Percentiles rank a stretch among this genome's conserved stretches.
These are phyloP conservation scores for Papilionanthe hybrid DNA, from an alignment of 116 monocot species.

Conservation along the genomic window DNA sequence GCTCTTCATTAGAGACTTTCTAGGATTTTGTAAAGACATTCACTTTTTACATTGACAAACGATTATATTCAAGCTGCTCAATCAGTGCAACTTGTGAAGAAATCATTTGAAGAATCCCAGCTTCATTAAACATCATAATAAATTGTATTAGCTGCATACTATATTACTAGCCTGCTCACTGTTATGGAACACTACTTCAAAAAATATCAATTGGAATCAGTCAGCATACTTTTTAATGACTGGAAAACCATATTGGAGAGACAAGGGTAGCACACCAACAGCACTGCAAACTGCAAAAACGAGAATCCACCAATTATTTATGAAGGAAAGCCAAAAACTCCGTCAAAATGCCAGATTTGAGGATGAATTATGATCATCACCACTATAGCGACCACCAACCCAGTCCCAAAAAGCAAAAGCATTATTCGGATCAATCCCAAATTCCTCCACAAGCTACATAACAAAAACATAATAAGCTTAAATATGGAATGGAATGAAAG, in stretches of 20 bases:
- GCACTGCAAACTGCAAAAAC: conserved; percentile 92
- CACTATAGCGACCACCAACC: conserved; percentile 99
- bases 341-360: neutral
- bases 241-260: conserved; percentile 94
- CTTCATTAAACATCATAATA: neutral
- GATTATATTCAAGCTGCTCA: neutral
- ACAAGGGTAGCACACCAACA: conserved; percentile 95
- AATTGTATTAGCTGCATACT: neutral
- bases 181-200: neutral
- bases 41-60: neutral
- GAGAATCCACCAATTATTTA: conserved; percentile 13
- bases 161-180: neutral
- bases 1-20: neutral
- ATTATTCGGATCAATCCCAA: conserved; percentile 92
- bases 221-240: conserved; percentile 74
- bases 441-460: conserved; percentile 85
- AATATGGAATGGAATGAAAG: neutral
- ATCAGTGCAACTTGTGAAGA: neutral
- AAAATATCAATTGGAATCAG: conserved; percentile 1
- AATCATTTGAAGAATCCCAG: neutral
- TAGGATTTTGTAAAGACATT: neutral
- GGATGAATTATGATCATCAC: conserved; percentile 28
- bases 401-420: conserved; percentile 98
- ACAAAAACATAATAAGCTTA: conserved; percentile 5
- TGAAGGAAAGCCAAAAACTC: neutral